Evolutionary conservation across 345 rosid species (phyloP).

Genomic region (Citrus mangshanensis): DNA sequence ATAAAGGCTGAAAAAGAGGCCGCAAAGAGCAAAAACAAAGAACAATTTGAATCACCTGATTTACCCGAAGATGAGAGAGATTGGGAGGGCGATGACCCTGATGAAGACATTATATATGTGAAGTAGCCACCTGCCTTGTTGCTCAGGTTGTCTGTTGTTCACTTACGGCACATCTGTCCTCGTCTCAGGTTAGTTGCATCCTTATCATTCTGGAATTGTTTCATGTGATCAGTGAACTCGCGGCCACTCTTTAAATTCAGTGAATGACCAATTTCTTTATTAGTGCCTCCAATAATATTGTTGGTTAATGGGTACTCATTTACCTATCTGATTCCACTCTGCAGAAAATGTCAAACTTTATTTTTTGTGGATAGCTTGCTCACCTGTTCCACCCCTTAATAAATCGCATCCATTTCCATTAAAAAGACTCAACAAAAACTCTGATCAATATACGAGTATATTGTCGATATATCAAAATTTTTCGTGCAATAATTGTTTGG

Average conservation of each 20-base stretch:
- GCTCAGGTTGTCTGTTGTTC: not conserved
- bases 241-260: not conserved
- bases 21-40: slow-evolving; percentile 24
- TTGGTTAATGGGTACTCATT: not conserved
- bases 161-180: not conserved
- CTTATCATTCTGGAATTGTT: not conserved
- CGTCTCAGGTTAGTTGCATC: slow-evolving; percentile 20
- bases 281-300: not conserved
- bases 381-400: not conserved
- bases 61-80: slow-evolving; percentile 41
- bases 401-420: not conserved
- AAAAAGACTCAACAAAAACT: not conserved
- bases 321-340: not conserved
- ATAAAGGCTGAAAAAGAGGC: slow-evolving; percentile 63
- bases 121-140: slow-evolving; percentile 33
- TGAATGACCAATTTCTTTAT: not conserved
- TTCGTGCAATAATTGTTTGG: not conserved
- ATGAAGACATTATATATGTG: slow-evolving; percentile 74
- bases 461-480: not conserved
- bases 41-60: slow-evolving; percentile 28
- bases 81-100: slow-evolving; percentile 69
- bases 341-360: not conserved
- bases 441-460: not conserved
- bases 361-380: not conserved
- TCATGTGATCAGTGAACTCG: not conserved